Evolutionary conservation across 257 asterid genomes (phyloP).

Genomic region (Ajuga chamaepitys): DNA sequence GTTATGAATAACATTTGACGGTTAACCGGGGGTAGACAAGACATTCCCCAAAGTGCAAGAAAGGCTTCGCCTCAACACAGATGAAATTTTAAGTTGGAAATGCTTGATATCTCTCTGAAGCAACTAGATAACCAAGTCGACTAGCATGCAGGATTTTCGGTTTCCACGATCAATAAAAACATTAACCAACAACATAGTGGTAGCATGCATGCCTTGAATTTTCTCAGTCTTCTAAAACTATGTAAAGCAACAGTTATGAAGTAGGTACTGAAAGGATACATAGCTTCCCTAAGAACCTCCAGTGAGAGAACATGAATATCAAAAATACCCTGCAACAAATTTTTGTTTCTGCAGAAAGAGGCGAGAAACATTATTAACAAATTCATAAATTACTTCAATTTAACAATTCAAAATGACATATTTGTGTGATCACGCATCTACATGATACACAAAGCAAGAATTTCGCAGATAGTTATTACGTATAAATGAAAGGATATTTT

Average conservation of each 20-base stretch:
- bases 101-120: constrained; percentile 10
- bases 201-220: constrained; percentile 15
- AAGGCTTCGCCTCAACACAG: constrained; percentile 5
- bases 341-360: constrained; percentile 46
- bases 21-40: neutral
- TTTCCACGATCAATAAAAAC: constrained; percentile 5
- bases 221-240: constrained; percentile 14
- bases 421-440: neutral
- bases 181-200: constrained; percentile 4
- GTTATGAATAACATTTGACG: neutral
- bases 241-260: constrained; percentile 3
- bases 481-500: constrained; percentile 3
- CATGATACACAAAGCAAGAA: neutral
- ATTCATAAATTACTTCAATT: neutral
- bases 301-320: constrained; percentile 83
- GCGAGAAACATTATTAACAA: constrained; percentile 11
- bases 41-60: neutral
- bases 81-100: neutral
- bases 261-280: constrained; percentile 70
- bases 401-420: neutral
- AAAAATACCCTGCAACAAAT: constrained; percentile 44
- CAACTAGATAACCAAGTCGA: constrained; percentile 1
- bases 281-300: constrained; percentile 94
- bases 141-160: constrained; percentile 8
- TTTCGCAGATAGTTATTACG: neutral